Percentiles rank a stretch among this genome's conserved stretches.
These are phyloP conservation scores for Clathrus columnatus DNA, from an alignment of 768 basidiomycete genomes.

Conservation along the genomic window DNA sequence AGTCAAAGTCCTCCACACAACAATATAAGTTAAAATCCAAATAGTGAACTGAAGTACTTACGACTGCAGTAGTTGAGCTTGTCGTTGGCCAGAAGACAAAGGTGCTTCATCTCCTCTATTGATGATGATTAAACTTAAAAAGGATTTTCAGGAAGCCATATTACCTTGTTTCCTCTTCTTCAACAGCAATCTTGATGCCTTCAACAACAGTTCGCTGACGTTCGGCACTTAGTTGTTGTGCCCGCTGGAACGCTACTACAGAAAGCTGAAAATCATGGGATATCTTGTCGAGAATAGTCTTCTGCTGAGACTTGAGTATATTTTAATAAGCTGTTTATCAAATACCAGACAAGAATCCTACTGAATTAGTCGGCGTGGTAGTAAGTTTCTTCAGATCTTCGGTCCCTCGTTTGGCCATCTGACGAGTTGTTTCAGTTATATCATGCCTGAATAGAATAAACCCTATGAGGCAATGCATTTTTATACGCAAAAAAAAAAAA, in stretches of 20 bases:
- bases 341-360: constrained; percentile 25
- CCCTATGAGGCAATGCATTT: background rate
- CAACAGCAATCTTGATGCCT: constrained; percentile 75
- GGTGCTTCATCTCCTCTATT: background rate
- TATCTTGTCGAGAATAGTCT: constrained; percentile 82
- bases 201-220: constrained; percentile 84
- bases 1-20: constrained; percentile 64
- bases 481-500: background rate
- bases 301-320: constrained; percentile 55
- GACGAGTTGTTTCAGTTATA: constrained; percentile 87
- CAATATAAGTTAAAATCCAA: constrained; percentile 23
- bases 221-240: constrained; percentile 85
- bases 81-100: constrained; percentile 10
- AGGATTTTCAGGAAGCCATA: constrained; percentile 3
- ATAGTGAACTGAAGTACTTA: background rate
- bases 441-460: constrained; percentile 57
- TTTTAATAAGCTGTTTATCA: background rate
- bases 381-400: constrained; percentile 89
- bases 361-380: constrained; percentile 50
- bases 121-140: background rate
- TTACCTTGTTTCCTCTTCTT: constrained; percentile 46
- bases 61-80: constrained; percentile 15
- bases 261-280: constrained; percentile 89
- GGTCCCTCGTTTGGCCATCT: constrained; percentile 89
- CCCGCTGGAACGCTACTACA: constrained; percentile 83